Base-by-base conservation (phyloP, 177 flowering plant genomes). In the Vitis hybrid region DNA sequence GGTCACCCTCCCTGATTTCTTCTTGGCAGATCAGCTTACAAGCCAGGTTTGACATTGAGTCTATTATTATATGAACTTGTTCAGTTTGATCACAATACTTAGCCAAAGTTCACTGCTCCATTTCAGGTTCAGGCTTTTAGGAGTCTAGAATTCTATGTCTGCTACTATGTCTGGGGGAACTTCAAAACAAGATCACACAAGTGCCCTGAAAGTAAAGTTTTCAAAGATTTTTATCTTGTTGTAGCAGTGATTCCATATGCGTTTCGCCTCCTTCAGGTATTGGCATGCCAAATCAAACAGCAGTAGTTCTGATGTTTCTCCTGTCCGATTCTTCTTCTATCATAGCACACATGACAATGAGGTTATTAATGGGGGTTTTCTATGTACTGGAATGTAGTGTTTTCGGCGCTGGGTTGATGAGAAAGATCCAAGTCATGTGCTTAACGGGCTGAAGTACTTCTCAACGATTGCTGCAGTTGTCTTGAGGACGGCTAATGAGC, bases 11-110 rank as follows among this genome's bases (percentile, higher is more conserved):
- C 81, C 92, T n/a, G 97, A 94, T 67, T 87, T 90, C 68, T 88
- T 94, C 83, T 75, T 94, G 78, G 97, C 91, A 60, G 98, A 94
- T 76, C 96, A 94, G 70, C 79, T 94, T 6, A 92, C 96, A 7
- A 93, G 98, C 80, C 94, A 93, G 94, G 97, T 90, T 51, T n/a
- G 59, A 30, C 26, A 52, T 13, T 26, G n/a, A 7, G 7, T 7
- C 45, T 39, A 4, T 39, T 39, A 7, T 39, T 39, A 7, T 39
- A 39, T 39, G 45, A 39, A 26, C 30, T 26, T 26, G 30, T 26
- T 26, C 30, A 26, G 56, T 12, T 12, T 4, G 17, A 18, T 58
- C 21, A 23, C 62, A 58, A 30, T 19, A 57, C 11, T 19, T 18
- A 12, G 10, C 14, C 57, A 6, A 54, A n/a, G 57, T 54, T 54